Evolutionary conservation across 2,329 filamentous ascomycete species (phyloP).

Genomic region (Thyridium curvatum): DNA sequence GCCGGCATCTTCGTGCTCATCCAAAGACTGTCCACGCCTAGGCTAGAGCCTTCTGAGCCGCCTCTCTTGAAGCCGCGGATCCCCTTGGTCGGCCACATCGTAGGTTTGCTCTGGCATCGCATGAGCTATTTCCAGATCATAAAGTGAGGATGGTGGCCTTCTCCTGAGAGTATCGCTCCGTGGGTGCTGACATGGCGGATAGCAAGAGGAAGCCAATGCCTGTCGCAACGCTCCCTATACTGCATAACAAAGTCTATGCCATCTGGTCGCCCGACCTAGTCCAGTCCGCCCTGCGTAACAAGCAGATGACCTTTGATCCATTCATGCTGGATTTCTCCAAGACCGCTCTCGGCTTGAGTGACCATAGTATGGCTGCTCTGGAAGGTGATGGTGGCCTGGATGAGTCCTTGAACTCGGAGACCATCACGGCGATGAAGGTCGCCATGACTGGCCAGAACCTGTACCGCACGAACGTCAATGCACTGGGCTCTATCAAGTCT

Average conservation of each 20-base stretch:
- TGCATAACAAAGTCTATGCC: constrained; percentile 36
- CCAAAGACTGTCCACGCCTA: too few relatives aligned
- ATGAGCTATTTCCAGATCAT: constrained; percentile 28
- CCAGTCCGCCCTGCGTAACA: constrained; percentile 28
- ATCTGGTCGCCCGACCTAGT: constrained; percentile 32
- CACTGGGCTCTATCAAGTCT: constrained; percentile 23
- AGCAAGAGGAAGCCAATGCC: constrained; percentile 18
- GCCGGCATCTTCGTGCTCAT: too few relatives aligned
- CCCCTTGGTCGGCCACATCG: constrained; percentile 38
- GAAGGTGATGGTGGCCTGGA: constrained; percentile 22
- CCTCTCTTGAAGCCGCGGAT: constrained; percentile 30
- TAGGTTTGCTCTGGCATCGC: constrained; percentile 30
- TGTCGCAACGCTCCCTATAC: constrained; percentile 37
- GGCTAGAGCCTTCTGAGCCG: constrained; percentile 30
- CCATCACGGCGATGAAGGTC: constrained; percentile 26
- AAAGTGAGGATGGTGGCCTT: constrained; percentile 22
- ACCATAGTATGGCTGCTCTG: constrained; percentile 18
- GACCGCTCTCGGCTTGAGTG: constrained; percentile 26
- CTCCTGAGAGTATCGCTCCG: not conserved
- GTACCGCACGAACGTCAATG: constrained; percentile 24
- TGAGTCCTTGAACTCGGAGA: constrained; percentile 23
- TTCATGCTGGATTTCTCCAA: constrained; percentile 29
- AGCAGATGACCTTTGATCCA: constrained; percentile 33
- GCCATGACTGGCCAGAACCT: constrained; percentile 23
- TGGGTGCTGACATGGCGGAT: not conserved